Base-by-base conservation (phyloP, 2,329 filamentous ascomycete species). In the Scopulariopsis brevicaulis region DNA sequence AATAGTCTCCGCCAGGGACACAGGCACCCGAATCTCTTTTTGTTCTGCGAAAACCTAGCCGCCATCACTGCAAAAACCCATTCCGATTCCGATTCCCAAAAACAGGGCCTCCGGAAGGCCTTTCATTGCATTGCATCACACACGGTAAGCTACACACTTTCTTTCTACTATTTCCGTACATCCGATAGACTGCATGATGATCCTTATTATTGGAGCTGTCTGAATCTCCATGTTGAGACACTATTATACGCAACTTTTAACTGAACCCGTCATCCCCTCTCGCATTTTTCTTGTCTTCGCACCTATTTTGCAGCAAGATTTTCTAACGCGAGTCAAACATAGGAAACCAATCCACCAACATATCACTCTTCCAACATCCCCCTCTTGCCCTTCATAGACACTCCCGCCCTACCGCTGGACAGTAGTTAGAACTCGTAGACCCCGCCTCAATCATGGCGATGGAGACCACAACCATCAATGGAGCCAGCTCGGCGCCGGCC, bases 181-280 rank as follows among this genome's bases (percentile, higher is more conserved):
- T 18, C 50, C 55, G 58, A 24, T 24, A 50, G 46, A 50, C 22
- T 68, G 61, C 58, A 62, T 79, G 77, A 79, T 78, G 76, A 74
- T 65, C 64, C 66, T 63, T 67, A 68, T 75, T 87, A 89, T 89
- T 89, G 86, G 86, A 89, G 86, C 86, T 89, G 85, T 89, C 86
- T 84, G 74, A 80, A 73, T 59, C 57, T 58, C 81, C 68, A 73
- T 86, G 83, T 77, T 80, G 85, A 88, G 75, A 77, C 74, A 68
- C 68, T 67, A 71, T 71, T 69, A 80, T 84, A 85, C 82, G 81
- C 79, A 74, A 80, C 34, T 52, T 69, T 67, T 67, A 65, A 68
- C 73, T 76, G 70, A 70, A 12, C n/a, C 55, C 6, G 14, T 40
- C 51, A 20, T 54, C 20, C 5, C 12, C 20, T 10, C 20, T 12